These are phyloP conservation scores for Trypanosoma rangeli DNA, from an alignment of 208 protist species.

Conservation along the genomic window DNA sequence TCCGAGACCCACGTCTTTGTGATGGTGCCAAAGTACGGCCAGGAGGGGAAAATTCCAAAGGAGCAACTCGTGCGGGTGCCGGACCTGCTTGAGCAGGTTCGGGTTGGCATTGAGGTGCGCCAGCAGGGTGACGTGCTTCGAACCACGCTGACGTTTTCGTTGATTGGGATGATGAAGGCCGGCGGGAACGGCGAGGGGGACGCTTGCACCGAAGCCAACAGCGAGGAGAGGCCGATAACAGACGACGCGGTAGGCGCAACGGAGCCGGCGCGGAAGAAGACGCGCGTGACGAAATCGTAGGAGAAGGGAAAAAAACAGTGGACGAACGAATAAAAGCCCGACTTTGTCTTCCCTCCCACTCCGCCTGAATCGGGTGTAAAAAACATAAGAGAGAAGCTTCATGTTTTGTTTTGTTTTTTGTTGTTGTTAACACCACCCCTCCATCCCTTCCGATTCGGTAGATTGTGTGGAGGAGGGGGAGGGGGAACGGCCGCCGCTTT, in stretches of 20 bases:
- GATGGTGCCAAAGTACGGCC: constrained; percentile 87
- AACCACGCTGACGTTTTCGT: constrained; percentile 66
- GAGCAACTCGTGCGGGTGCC: constrained; percentile 68
- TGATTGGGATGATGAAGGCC: constrained; percentile 68
- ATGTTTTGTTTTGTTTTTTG: constrained; percentile 10
- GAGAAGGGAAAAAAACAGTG: background rate
- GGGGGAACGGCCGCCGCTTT: background rate
- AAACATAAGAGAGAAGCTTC: background rate
- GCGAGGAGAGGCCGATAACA: background rate
- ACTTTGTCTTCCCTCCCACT: background rate
- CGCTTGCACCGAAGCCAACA: constrained; percentile 29
- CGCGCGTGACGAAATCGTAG: background rate
- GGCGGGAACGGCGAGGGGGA: constrained; percentile 40
- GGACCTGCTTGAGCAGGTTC: constrained; percentile 75
- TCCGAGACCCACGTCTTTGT: constrained; percentile 87
- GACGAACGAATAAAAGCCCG: background rate
- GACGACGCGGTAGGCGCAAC: constrained; percentile 27
- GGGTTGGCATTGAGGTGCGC: constrained; percentile 72
- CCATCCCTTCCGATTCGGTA: background rate
- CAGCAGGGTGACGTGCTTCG: constrained; percentile 74
- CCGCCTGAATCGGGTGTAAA: background rate
- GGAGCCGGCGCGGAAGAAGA: constrained; percentile 6
- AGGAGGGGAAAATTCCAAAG: constrained; percentile 81
- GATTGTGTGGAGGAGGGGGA: background rate
- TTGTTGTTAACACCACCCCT: constrained; percentile 3